A percentile compares a stretch with the other conserved stretches of the same genome.
Conservation (phyloP, 805 yeast species). For the Torulaspora delbrueckii region DNA sequence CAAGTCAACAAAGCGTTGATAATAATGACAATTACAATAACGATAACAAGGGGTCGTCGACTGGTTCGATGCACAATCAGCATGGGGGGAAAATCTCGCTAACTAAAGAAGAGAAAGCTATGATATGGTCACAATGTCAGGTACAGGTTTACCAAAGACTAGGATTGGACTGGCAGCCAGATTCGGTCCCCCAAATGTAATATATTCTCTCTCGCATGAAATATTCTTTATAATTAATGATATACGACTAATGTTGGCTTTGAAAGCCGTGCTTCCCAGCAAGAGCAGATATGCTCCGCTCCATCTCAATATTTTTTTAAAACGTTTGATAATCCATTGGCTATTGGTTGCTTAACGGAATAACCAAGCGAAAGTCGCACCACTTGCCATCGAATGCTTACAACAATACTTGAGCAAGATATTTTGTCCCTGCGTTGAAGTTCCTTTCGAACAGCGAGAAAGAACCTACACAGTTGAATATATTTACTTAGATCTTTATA, state of each 20-base stretch:
- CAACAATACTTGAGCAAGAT: too few relatives aligned
- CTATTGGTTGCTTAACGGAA: too few relatives aligned
- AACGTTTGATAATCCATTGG: too few relatives aligned
- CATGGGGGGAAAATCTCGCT: slow-evolving; percentile 30
- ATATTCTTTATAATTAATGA: background rate
- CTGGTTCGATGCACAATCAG: slow-evolving; percentile 13
- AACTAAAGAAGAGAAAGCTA: slow-evolving; percentile 52
- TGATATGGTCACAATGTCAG: slow-evolving; percentile 63
- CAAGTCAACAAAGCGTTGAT: background rate
- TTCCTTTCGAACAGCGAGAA: too few relatives aligned
- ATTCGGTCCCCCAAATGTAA: slow-evolving; percentile 24
- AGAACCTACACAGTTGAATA: too few relatives aligned
- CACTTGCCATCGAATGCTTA: too few relatives aligned
- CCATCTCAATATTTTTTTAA: too few relatives aligned
- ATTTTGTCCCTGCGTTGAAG: too few relatives aligned
- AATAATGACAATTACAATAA: slow-evolving; percentile 1
- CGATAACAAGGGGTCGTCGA: slow-evolving; percentile 7
- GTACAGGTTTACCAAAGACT: slow-evolving; percentile 50
- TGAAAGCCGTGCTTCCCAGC: too few relatives aligned
- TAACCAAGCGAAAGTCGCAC: too few relatives aligned
- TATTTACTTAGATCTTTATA: too few relatives aligned
- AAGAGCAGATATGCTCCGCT: too few relatives aligned
- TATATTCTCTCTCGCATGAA: background rate
- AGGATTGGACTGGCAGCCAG: slow-evolving; percentile 58
- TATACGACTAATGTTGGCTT: background rate